Base-by-base conservation (phyloP, 2,329 filamentous ascomycete genomes). In the Colletotrichum sidae region DNA sequence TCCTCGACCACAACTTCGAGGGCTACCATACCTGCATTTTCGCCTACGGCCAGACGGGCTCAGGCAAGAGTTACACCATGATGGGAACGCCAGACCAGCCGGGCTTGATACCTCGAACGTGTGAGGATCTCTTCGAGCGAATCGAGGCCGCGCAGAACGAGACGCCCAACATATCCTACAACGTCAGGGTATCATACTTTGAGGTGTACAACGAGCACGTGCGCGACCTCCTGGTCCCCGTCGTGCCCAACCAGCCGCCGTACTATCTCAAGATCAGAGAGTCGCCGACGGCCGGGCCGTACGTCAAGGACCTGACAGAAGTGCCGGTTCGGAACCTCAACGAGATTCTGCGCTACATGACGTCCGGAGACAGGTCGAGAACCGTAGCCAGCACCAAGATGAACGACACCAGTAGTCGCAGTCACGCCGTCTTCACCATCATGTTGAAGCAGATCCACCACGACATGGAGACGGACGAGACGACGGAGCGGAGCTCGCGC, bases 201-300 rank as follows among this genome's bases (percentile, higher is more conserved):
- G 96, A 99, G 77, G 96, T 99, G 67, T 99, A 99, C 86, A 99
- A 99, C 79, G 96, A 99, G 80, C 96, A 98, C 78, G 96, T 99
- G 54, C 92, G 96, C 64, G 96, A 99, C 75, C 83, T 99, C 41
- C 87, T 99, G 50, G 91, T 94, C 0, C 92, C 94, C 10, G 86
- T 91, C 35, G 74, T 81, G 9, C 82, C 85, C 4, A 91, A 89
- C 60, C 91, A 92, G 68, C 85, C 92, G 6, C 92, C 94, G 2
- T 91, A 96, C 75, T 97, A 98, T 77, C 91, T 99, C 72, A 97
- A 97, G 80, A 97, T 99, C 74, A 91, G 96, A 73, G 96, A 99
- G 81, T 97, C 93, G 15, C 95, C 94, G 15, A 94, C 90, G 35
- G 95, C 98, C 71, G 96, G 96, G 0, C 95, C 96, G 7, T 99